phyloP scores from a whole-genome alignment of 495 filamentous ascomycete species.

The Sabuloglossum arenarium region DNA sequence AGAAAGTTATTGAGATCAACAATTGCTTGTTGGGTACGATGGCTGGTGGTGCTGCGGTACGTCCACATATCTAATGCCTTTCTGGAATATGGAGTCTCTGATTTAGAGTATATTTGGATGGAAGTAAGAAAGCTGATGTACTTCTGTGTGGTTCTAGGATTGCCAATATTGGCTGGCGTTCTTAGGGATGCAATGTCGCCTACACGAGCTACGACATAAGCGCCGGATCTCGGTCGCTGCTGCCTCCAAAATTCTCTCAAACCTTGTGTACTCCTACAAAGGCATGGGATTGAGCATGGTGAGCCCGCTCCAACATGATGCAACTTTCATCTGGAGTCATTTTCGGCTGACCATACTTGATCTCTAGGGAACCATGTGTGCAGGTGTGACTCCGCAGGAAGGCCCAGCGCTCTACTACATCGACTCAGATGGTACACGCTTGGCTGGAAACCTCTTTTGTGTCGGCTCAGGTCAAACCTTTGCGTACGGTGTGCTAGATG shows the following conservation, averaged over 20 bases:
- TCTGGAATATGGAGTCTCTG: background rate
- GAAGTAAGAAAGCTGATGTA: background rate
- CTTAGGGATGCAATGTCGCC: conserved; percentile 94
- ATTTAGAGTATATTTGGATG: background rate
- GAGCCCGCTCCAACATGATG: background rate
- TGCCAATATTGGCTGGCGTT: conserved; percentile 99
- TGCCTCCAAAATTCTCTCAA: conserved; percentile 94
- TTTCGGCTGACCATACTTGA: background rate
- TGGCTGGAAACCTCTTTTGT: conserved; percentile 90
- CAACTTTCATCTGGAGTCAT: background rate
- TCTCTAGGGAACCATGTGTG: conserved; percentile 72
- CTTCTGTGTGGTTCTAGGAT: conserved; percentile 31
- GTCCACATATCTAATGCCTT: conserved; percentile 11
- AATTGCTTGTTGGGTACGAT: conserved; percentile 84
- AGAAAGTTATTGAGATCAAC: conserved; percentile 97
- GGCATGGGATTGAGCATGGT: conserved; percentile 88
- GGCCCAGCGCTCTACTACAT: conserved; percentile 98
- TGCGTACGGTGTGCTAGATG: conserved; percentile 92
- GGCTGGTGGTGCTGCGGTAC: conserved; percentile 88
- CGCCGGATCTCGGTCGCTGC: conserved; percentile 93
- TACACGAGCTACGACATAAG: conserved; percentile 98
- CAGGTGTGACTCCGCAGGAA: conserved; percentile 89
- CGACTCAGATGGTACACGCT: conserved; percentile 86
- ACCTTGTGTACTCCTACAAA: conserved; percentile 96
- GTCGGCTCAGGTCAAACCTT: conserved; percentile 97